phyloP scores from a whole-genome alignment of 1,139 yeast species.

The Suhomyces bokatorum region DNA sequence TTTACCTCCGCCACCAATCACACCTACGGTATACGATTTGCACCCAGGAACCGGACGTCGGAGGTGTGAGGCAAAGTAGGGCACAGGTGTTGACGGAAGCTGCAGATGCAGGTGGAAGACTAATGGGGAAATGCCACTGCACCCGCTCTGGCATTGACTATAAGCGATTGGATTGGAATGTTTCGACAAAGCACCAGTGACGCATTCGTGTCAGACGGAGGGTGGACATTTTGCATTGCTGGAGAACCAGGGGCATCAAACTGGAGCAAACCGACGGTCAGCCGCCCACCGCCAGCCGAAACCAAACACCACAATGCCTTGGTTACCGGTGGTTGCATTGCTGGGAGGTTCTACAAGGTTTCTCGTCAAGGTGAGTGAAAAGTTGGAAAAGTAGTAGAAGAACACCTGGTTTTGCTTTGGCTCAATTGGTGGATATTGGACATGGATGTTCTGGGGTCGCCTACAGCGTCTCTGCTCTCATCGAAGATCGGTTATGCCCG shows the following conservation, averaged over 20 bases:
- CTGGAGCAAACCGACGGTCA: neutral
- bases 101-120: neutral
- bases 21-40: neutral
- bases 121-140: too few species aligned
- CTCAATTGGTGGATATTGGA: too few species aligned
- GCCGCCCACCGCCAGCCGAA: too few species aligned
- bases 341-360: neutral
- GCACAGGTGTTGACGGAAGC: neutral
- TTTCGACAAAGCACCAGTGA: too few species aligned
- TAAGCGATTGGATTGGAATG: too few species aligned
- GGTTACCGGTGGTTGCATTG: neutral
- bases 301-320: neutral
- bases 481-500: constrained; percentile 1
- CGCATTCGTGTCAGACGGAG: too few species aligned
- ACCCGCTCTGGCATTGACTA: too few species aligned
- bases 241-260: neutral
- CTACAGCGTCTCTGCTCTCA: neutral
- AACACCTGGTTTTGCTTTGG: too few species aligned
- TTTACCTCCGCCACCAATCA: neutral
- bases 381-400: neutral
- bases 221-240: too few species aligned
- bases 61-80: constrained; percentile 1
- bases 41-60: constrained; percentile 1
- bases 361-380: neutral
- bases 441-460: too few species aligned